phyloP scores from a whole-genome alignment of 2,329 filamentous ascomycete genomes.

The Aspergillus fijiensis region DNA sequence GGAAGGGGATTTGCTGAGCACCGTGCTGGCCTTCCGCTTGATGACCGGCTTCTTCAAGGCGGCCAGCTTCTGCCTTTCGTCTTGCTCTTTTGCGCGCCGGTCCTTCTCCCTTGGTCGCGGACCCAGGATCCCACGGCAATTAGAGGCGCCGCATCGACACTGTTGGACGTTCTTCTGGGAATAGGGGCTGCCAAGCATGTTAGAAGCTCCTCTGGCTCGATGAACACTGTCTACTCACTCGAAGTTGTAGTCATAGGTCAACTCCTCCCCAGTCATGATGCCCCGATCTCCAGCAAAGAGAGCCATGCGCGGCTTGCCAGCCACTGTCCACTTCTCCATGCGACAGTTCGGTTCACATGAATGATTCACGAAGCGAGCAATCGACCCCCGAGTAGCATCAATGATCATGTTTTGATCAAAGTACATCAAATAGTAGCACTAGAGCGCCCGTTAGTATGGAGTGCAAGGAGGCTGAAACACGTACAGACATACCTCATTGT shows the following conservation, averaged over 20 bases:
- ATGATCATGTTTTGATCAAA: conserved; percentile 99
- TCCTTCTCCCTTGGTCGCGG: conserved; percentile 54
- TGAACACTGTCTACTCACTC: conserved; percentile 48
- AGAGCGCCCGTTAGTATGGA: conserved; percentile 17
- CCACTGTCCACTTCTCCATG: conserved; percentile 98
- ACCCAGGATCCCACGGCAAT: conserved; percentile 63
- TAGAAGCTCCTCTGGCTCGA: conserved; percentile 5
- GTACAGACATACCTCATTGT: conserved; percentile 71
- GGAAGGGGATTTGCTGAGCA: conserved; percentile 27
- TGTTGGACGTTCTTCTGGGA: conserved; percentile 63
- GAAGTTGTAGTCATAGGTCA: conserved; percentile 90
- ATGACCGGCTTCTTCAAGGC: conserved; percentile 23
- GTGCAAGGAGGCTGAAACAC: not conserved
- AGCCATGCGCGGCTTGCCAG: conserved; percentile 91
- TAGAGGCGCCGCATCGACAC: conserved; percentile 61
- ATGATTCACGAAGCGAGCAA: conserved; percentile 97
- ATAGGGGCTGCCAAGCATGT: conserved; percentile 46
- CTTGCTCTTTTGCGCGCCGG: conserved; percentile 33
- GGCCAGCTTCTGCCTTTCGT: conserved; percentile 27
- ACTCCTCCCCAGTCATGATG: conserved; percentile 91
- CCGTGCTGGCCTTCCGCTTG: conserved; percentile 36
- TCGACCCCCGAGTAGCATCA: conserved; percentile 91
- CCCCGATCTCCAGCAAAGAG: conserved; percentile 87
- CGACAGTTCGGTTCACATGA: conserved; percentile 94
- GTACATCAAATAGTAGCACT: conserved; percentile 98